phyloP scores from a whole-genome alignment of 2,329 filamentous ascomycete genomes.

The Capronia coronata region DNA sequence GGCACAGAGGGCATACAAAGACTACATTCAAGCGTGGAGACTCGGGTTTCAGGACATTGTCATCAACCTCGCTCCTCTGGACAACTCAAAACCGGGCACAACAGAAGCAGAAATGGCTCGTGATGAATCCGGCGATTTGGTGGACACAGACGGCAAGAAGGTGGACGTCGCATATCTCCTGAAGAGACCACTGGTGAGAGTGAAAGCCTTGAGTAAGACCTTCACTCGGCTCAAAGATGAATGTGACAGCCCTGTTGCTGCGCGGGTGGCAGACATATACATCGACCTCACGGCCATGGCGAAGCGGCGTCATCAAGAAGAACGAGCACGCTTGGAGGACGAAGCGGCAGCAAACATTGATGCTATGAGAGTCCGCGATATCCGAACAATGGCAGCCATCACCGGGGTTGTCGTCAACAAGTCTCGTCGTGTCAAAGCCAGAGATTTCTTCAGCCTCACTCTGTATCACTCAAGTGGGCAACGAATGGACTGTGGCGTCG shows the following conservation, averaged over 20 bases:
- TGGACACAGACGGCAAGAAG: slow-evolving; percentile 72
- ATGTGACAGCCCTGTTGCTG: slow-evolving; percentile 44
- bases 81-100: slow-evolving; percentile 43
- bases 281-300: slow-evolving; percentile 69
- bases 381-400: slow-evolving; percentile 66
- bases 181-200: slow-evolving; percentile 76
- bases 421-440: slow-evolving; percentile 74
- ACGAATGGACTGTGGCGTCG: slow-evolving; percentile 78
- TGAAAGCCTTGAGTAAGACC: slow-evolving; percentile 81
- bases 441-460: slow-evolving; percentile 83
- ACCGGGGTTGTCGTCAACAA: slow-evolving; percentile 65
- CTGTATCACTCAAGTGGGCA: slow-evolving; percentile 85
- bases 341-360: slow-evolving; percentile 82
- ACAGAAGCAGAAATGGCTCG: slow-evolving; percentile 49
- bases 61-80: slow-evolving; percentile 78
- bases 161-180: slow-evolving; percentile 92
- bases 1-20: slow-evolving; percentile 70
- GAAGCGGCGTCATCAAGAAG: slow-evolving; percentile 65
- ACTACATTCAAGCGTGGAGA: slow-evolving; percentile 83
- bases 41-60: slow-evolving; percentile 91
- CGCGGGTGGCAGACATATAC: slow-evolving; percentile 56
- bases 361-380: slow-evolving; percentile 69
- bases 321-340: slow-evolving; percentile 68
- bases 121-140: slow-evolving; percentile 55
- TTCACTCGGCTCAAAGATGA: slow-evolving; percentile 55